These are phyloP conservation scores for Vigna nakashimae DNA, from an alignment of 306 rosid genomes.

Conservation along the genomic window DNA sequence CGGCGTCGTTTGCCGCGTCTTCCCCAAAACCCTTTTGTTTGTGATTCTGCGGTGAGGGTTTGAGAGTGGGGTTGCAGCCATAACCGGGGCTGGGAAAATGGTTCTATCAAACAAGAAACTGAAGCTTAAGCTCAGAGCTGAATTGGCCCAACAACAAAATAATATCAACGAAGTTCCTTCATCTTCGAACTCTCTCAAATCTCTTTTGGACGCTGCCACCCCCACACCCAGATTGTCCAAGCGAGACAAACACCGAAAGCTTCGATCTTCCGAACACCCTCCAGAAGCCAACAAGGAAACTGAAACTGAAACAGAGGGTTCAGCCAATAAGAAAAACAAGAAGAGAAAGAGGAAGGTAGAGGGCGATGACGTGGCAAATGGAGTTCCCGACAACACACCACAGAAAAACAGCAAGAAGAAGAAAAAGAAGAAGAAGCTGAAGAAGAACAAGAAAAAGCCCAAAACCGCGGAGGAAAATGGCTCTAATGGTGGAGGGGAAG, in stretches of 20 bases:
- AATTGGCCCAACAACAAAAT: conserved; percentile 43
- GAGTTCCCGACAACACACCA: conserved; percentile 24
- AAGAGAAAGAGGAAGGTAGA: conserved; percentile 53
- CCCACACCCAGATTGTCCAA: conserved; percentile 72
- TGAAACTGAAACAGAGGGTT: conserved; percentile 49
- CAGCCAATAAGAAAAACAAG: conserved; percentile 35
- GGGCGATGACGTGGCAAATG: conserved; percentile 45
- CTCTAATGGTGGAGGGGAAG: conserved; percentile 47
- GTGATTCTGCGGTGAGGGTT: background rate
- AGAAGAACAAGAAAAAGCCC: conserved; percentile 29
- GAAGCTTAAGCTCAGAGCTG: conserved; percentile 72
- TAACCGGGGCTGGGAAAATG: conserved; percentile 48
- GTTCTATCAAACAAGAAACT: conserved; percentile 93
- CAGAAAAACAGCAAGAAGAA: conserved; percentile 37
- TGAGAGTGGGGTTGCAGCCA: background rate
- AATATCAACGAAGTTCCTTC: conserved; percentile 24
- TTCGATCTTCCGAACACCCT: conserved; percentile 41
- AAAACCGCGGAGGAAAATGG: conserved; percentile 41
- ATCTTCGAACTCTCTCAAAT: conserved; percentile 54
- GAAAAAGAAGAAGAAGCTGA: conserved; percentile 34
- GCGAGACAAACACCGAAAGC: conserved; percentile 72
- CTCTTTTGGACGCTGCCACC: conserved; percentile 54
- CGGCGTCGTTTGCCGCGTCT: conserved; percentile 43
- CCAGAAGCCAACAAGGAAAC: conserved; percentile 38
- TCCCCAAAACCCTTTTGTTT: conserved; percentile 32